Evolutionary conservation across 176 grass and related monocot species (phyloP).

Genomic region (Triticum timopheevii): DNA sequence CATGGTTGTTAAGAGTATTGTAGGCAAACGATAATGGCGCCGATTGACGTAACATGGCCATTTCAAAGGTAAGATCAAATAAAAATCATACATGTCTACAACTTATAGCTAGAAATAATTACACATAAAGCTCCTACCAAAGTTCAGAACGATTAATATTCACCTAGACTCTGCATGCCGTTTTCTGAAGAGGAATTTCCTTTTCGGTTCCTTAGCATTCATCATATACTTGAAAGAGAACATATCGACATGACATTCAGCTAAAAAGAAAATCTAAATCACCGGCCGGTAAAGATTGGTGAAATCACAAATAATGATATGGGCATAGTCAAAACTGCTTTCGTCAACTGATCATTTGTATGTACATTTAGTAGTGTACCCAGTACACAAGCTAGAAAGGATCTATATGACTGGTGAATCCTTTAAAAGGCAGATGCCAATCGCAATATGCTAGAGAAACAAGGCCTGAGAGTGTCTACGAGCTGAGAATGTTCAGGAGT

Average conservation of each 20-base stretch:
- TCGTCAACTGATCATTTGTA: background rate
- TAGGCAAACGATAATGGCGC: background rate
- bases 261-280: background rate
- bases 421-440: slow-evolving; percentile 34
- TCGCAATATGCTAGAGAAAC: background rate
- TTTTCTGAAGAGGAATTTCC: background rate
- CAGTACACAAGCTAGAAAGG: background rate
- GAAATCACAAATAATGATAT: slow-evolving; percentile 6
- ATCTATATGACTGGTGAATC: background rate
- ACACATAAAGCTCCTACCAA: background rate
- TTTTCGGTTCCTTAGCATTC: slow-evolving; percentile 1
- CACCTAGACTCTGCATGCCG: background rate
- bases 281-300: background rate
- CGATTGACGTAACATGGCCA: background rate
- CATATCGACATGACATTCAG: background rate
- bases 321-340: slow-evolving; percentile 15
- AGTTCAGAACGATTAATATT: background rate
- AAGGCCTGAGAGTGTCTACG: background rate
- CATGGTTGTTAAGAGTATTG: background rate
- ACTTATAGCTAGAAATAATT: background rate
- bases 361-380: slow-evolving; percentile 10
- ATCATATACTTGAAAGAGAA: background rate
- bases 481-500: slow-evolving; percentile 53
- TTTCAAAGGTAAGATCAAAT: background rate
- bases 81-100: background rate